phyloP scores from a whole-genome alignment of 805 yeast genomes.

The Yarrowia keelungensis region DNA sequence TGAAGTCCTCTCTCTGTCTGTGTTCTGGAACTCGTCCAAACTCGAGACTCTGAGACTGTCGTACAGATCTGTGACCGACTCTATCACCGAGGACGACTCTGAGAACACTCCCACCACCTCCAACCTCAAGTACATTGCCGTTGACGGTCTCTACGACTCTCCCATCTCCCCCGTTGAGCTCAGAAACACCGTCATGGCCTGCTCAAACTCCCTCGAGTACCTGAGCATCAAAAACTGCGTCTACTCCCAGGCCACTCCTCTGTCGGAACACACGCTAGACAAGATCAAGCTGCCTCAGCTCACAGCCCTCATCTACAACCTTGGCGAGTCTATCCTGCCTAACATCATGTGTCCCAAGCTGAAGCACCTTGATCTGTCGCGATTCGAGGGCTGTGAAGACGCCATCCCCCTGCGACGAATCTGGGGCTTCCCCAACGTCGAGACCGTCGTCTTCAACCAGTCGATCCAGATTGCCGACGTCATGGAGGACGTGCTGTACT shows the following conservation, averaged over 20 bases:
- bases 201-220: conserved; percentile 5
- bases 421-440: conserved; percentile 39
- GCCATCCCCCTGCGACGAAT: conserved; percentile 32
- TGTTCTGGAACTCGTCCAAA: conserved; percentile 23
- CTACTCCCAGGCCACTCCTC: background rate
- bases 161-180: conserved; percentile 4
- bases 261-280: conserved; percentile 20
- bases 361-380: conserved; percentile 36
- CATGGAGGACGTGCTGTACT: conserved; percentile 35
- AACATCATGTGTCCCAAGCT: conserved; percentile 36
- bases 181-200: conserved; percentile 17
- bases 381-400: conserved; percentile 34
- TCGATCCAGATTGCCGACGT: conserved; percentile 31
- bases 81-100: background rate
- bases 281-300: conserved; percentile 37
- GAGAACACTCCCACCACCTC: background rate
- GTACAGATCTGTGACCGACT: background rate
- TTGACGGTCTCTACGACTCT: conserved; percentile 25
- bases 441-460: conserved; percentile 33
- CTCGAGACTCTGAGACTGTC: conserved; percentile 22
- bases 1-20: conserved; percentile 1
- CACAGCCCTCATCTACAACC: conserved; percentile 28
- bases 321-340: conserved; percentile 30
- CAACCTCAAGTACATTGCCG: conserved; percentile 14
- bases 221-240: conserved; percentile 28